Conservation (phyloP, 129 eudicot species). For the Heracleum sosnowskyi region DNA sequence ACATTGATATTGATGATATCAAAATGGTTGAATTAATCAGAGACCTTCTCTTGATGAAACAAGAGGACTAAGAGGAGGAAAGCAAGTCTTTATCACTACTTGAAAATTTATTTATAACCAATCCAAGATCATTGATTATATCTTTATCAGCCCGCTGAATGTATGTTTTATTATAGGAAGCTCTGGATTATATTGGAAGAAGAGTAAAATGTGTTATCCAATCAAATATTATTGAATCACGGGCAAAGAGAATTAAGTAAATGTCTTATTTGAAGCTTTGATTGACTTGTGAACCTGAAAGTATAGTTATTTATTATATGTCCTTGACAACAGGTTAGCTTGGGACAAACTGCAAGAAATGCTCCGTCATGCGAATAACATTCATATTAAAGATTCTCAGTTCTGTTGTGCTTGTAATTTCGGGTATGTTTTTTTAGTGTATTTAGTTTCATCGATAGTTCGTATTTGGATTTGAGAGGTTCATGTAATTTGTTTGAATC, state of each 20-base stretch:
- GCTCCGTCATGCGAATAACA: conserved; percentile 67
- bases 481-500: no score
- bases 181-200: conserved; percentile 70
- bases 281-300: neutral
- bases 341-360: conserved; percentile 55
- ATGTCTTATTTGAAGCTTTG: neutral
- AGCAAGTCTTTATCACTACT: conserved; percentile 24
- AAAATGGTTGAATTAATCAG: conserved; percentile 71
- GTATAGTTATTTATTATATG: neutral
- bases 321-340: conserved; percentile 38
- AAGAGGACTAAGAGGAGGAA: conserved; percentile 53
- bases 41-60: conserved; percentile 79
- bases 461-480: no score
- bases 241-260: conserved; percentile 56
- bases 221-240: no score
- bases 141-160: neutral
- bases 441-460: neutral
- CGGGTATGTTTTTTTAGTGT: conserved; percentile 32
- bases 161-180: conserved; percentile 24
- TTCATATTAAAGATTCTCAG: conserved; percentile 48
- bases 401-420: conserved; percentile 62
- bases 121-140: neutral
- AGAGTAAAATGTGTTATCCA: conserved; percentile 53
- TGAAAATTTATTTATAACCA: no score
- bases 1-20: conserved; percentile 54